Conservation (phyloP, 208 protist genomes). For the Borovskyia barvae region DNA sequence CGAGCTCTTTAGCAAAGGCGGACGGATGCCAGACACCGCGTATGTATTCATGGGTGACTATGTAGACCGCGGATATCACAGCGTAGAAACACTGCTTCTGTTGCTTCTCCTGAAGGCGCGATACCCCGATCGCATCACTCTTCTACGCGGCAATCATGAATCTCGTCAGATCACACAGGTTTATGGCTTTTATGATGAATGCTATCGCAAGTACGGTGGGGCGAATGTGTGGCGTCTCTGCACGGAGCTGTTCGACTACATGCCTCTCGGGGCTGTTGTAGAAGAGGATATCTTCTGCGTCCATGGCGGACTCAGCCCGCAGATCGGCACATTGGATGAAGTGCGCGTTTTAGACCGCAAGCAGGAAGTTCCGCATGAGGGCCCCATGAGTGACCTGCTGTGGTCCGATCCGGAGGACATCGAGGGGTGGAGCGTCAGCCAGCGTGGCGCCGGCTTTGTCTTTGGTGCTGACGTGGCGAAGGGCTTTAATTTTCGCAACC, state of each 20-base stretch:
- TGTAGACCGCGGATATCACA: conserved; percentile 95
- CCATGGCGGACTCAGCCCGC: conserved; percentile 91
- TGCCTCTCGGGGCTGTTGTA: conserved; percentile 92
- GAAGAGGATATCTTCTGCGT: conserved; percentile 93
- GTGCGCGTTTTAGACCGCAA: conserved; percentile 85
- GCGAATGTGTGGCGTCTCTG: conserved; percentile 89
- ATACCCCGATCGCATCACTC: conserved; percentile 94
- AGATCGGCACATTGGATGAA: conserved; percentile 84
- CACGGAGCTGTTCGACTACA: conserved; percentile 92
- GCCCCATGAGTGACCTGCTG: conserved; percentile 86
- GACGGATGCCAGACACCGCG: conserved; percentile 77
- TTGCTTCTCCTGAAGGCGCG: conserved; percentile 92
- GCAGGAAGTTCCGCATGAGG: conserved; percentile 91
- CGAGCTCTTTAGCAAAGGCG: conserved; percentile 96
- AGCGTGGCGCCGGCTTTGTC: conserved; percentile 86
- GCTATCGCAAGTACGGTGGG: conserved; percentile 92
- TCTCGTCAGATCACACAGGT: conserved; percentile 96
- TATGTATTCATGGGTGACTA: conserved; percentile 95
- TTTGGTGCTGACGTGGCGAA: conserved; percentile 83
- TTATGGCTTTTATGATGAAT: conserved; percentile 97
- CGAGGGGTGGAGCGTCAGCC: conserved; percentile 79
- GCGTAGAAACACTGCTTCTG: conserved; percentile 90
- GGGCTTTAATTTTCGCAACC: conserved; percentile 85
- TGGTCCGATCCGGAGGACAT: conserved; percentile 94
- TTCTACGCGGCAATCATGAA: conserved; percentile 97